Evolutionary conservation across 1,139 yeast species (phyloP), one percentile per base, ranked within the genome.

Genomic region (Debaryomyces fabryi): DNA sequence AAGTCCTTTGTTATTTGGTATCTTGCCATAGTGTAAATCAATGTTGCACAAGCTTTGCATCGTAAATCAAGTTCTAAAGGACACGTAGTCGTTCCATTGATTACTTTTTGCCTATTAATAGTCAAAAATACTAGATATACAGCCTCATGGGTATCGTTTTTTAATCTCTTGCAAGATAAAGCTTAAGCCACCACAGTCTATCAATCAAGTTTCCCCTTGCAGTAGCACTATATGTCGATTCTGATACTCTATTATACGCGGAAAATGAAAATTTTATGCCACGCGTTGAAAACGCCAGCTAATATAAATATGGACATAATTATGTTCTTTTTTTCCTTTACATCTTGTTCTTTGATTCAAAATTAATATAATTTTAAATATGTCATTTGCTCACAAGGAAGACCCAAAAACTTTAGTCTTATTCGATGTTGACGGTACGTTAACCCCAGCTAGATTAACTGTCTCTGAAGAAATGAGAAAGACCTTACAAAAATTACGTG

Each of bases 341-440:
- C 15, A 20, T 30, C 32, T 12, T 25, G 8, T n/a, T 25, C 27
- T 25, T 34, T 27, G 25, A 42, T 34, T 30, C 20, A 24, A 38
- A 44, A 16, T 44, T 18, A 27, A 39, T 30, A 34, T 16, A 23
- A 13, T 24, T 23, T 33, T 23, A 34, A 46, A 33, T 5, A 80
- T 80, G 85, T 77, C 85, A 44, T 81, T 81, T 58, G 53, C 80
- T 39, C 66, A 71, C 58, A 81, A 76, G 68, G 81, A 79, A 72
- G 69, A 72, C 58, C 84, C 85, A 57, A 77, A 79, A 60, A 77
- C 80, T 54, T 71, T 87, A 63, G 96, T 90, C 57, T 83, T 93
- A 55, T 93, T 93, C 73, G 99, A 93, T 65, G 99, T 93, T 58
- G 99, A 93, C 68, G 99, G 98, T 58, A 93, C 99, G 50, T 81